phyloP scores from a whole-genome alignment of 228 moss, liverwort and hornwort genomes.

The Sphagnum fallax region DNA sequence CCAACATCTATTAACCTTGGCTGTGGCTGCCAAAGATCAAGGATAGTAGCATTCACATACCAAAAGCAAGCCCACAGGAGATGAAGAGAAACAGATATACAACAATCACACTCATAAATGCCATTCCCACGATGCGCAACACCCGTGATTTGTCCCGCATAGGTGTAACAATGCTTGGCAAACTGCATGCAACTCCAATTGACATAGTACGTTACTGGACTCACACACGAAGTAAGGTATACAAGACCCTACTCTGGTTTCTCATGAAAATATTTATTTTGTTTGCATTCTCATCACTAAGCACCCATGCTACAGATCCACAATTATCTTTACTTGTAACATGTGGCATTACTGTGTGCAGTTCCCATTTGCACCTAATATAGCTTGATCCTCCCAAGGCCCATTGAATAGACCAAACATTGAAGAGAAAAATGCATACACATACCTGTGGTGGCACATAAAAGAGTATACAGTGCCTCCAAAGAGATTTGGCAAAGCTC shows the following conservation, averaged over 20 bases:
- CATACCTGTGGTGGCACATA: constrained; percentile 98
- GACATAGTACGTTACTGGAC: too few species aligned
- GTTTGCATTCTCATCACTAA: neutral
- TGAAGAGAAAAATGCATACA: neutral
- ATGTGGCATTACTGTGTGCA: too few species aligned
- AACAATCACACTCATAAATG: constrained; percentile 69
- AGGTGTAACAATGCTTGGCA: constrained; percentile 88
- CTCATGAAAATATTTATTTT: neutral
- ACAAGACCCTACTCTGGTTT: neutral
- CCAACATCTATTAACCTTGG: neutral
- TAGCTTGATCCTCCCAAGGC: too few species aligned
- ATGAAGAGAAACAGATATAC: constrained; percentile 76
- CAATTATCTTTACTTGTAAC: neutral
- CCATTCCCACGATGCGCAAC: constrained; percentile 53
- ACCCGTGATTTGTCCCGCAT: constrained; percentile 78
- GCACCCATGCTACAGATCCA: neutral
- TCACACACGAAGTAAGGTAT: neutral
- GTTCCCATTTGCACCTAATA: too few species aligned
- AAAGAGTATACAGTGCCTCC: constrained; percentile 99
- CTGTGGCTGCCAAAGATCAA: neutral
- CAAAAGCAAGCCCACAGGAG: constrained; percentile 83
- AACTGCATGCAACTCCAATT: constrained; percentile 23
- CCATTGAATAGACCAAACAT: too few species aligned
- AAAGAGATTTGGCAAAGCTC: constrained; percentile 91
- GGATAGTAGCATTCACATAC: constrained; percentile 23